phyloP scores from a whole-genome alignment of 2,329 filamentous ascomycete species.

The Aureobasidium sp. region DNA sequence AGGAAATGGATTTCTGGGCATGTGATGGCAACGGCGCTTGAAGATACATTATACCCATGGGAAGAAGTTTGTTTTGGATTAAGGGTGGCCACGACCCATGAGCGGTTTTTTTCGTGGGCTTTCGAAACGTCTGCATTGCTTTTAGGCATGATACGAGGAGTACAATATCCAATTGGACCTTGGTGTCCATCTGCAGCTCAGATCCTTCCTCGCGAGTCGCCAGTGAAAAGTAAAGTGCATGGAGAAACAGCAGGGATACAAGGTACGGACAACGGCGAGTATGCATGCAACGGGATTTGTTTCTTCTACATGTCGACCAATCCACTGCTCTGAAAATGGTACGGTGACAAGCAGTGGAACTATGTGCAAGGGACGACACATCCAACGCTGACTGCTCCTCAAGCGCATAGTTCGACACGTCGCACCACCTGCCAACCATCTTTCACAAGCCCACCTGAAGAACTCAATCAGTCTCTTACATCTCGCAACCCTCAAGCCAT shows the following conservation, averaged over 20 bases:
- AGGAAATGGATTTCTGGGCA: background rate
- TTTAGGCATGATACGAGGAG: background rate
- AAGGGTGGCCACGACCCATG: background rate
- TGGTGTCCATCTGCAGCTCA: background rate
- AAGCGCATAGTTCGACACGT: background rate
- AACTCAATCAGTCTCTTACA: background rate
- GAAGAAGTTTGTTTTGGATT: background rate
- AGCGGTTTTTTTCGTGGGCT: background rate
- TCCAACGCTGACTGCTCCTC: constrained; percentile 8
- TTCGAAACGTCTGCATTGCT: background rate
- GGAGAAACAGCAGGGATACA: background rate
- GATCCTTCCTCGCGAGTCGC: background rate
- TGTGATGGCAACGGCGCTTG: background rate
- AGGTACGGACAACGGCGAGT: background rate
- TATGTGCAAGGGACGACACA: constrained; percentile 1
- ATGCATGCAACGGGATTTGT: background rate
- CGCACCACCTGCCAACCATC: background rate
- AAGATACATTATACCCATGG: constrained; percentile 5
- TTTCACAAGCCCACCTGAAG: background rate
- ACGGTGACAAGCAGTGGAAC: background rate
- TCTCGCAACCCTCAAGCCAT: background rate
- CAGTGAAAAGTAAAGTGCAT: background rate
- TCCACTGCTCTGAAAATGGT: background rate
- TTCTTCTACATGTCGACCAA: background rate
- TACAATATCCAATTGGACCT: background rate